These are phyloP conservation scores for Apophysomyces elegans DNA, from an alignment of 371 early-diverging fungal species.

Conservation along the genomic window DNA sequence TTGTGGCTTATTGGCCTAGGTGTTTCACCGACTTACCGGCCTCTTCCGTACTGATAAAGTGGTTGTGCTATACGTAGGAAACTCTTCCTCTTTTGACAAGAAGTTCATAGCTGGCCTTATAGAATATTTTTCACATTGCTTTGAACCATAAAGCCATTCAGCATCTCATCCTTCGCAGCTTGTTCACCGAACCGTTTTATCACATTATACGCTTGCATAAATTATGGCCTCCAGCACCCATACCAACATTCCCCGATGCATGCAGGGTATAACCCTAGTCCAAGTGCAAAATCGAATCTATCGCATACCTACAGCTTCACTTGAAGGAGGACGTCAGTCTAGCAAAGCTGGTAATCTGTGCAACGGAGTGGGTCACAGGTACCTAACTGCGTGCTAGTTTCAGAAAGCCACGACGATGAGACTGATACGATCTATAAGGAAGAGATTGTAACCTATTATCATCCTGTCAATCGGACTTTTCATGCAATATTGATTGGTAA, in stretches of 20 bases:
- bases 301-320: conserved; percentile 27
- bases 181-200: background rate
- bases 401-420: conserved; percentile 6
- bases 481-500: conserved; percentile 37
- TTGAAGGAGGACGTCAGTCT: conserved; percentile 12
- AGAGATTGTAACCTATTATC: conserved; percentile 29
- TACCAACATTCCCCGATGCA: conserved; percentile 5
- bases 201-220: conserved; percentile 6
- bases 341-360: background rate
- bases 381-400: background rate
- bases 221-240: conserved; percentile 6
- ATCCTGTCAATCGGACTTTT: conserved; percentile 32
- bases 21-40: too few relatives aligned
- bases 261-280: conserved; percentile 35
- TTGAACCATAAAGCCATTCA: too few relatives aligned
- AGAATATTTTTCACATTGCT: too few relatives aligned
- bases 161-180: too few relatives aligned
- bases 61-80: too few relatives aligned
- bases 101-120: too few relatives aligned
- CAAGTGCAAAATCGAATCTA: conserved; percentile 32
- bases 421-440: conserved; percentile 26
- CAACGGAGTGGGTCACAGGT: background rate
- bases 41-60: too few relatives aligned
- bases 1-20: too few relatives aligned
- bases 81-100: too few relatives aligned